These are phyloP conservation scores for Pestalotiopsis sp. DNA, from an alignment of 2,329 filamentous ascomycete species.

Conservation along the genomic window DNA sequence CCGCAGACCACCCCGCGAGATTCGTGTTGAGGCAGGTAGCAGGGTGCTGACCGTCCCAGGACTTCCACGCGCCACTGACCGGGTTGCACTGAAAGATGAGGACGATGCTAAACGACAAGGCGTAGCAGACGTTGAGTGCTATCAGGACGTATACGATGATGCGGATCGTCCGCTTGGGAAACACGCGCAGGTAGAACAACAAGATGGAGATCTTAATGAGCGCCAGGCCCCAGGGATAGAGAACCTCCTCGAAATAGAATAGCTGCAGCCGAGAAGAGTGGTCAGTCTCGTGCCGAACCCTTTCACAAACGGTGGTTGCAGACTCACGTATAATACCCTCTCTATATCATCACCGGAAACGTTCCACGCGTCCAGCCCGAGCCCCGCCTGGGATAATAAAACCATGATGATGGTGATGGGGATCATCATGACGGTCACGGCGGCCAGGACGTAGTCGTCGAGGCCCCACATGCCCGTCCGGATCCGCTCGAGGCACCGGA, in stretches of 20 bases:
- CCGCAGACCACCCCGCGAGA: conserved; percentile 21
- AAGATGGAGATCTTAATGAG: conserved; percentile 29
- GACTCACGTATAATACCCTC: neutral
- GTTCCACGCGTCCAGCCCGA: conserved; percentile 7
- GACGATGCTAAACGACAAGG: conserved; percentile 18
- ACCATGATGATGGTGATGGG: neutral
- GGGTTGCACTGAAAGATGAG: conserved; percentile 24
- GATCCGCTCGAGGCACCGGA: conserved; percentile 4
- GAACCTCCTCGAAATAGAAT: conserved; percentile 9
- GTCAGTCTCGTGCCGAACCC: no score
- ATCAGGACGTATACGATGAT: conserved; percentile 19
- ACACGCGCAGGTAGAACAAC: conserved; percentile 29
- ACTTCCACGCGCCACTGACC: conserved; percentile 21
- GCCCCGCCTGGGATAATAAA: neutral
- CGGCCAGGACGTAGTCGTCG: neutral
- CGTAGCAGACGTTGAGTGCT: conserved; percentile 19
- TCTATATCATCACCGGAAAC: neutral
- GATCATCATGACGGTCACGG: neutral
- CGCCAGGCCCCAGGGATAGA: neutral
- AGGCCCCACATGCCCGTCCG: conserved; percentile 1
- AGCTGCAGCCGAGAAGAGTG: neutral
- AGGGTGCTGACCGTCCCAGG: conserved; percentile 22
- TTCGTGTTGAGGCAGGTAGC: conserved; percentile 23
- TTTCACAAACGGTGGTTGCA: no score
- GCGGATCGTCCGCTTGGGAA: conserved; percentile 19